Conservation (phyloP, 192 early-diverging fungal genomes). For the Coemansia sp. region DNA sequence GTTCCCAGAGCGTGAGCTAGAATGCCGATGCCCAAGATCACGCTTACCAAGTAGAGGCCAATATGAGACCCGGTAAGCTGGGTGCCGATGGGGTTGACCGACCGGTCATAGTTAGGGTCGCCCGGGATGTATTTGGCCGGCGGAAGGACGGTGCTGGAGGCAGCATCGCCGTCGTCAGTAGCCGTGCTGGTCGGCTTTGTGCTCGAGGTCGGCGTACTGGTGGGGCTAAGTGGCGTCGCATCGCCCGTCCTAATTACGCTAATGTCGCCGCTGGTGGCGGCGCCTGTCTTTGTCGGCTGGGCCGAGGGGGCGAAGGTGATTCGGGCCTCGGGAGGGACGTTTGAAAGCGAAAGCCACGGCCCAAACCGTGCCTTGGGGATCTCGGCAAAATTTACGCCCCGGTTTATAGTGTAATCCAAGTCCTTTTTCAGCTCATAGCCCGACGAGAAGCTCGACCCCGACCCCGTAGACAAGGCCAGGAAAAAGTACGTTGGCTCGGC, state of each 20-base stretch:
- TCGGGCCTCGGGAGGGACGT: constrained; percentile 9
- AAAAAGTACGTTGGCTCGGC: constrained; percentile 25
- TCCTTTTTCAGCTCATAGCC: constrained; percentile 18
- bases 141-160: constrained; percentile 17
- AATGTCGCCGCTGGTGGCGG: not conserved
- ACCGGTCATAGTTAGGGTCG: constrained; percentile 42
- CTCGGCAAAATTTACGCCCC: constrained; percentile 29
- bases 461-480: constrained; percentile 11
- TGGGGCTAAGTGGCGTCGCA: not conserved
- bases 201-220: not conserved
- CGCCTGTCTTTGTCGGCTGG: not conserved
- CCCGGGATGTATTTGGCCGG: constrained; percentile 45
- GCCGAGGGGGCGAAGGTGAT: constrained; percentile 6
- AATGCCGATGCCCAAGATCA: constrained; percentile 36
- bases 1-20: constrained; percentile 32
- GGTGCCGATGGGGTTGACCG: constrained; percentile 30
- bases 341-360: constrained; percentile 19
- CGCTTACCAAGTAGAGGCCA: constrained; percentile 39
- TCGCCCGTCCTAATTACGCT: not conserved
- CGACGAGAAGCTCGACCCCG: constrained; percentile 7
- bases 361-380: constrained; percentile 38
- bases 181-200: not conserved
- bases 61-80: constrained; percentile 29
- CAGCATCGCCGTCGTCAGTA: not conserved
- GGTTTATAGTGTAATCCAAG: constrained; percentile 32